These are phyloP conservation scores for Amaranthus hypochondriacus DNA, from an alignment of 148 eudicot genomes.

Conservation along the genomic window DNA sequence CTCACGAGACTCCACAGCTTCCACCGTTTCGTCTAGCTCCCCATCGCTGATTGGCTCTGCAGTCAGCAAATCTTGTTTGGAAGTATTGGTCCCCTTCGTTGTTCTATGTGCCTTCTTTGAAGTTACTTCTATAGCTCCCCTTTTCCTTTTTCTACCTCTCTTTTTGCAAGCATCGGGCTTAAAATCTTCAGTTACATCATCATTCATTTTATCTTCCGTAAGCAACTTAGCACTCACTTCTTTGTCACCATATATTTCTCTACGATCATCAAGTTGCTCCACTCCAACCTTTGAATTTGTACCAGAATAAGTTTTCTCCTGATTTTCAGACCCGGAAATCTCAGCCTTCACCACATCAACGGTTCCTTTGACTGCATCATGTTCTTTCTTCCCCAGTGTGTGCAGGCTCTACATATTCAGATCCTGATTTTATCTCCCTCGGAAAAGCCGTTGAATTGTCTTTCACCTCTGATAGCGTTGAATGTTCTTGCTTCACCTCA, in stretches of 20 bases:
- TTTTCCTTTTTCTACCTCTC: conserved; percentile 28
- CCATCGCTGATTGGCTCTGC: conserved; percentile 13
- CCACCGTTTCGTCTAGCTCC: conserved; percentile 11
- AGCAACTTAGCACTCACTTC: background rate
- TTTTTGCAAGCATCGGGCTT: conserved; percentile 12
- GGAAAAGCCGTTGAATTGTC: background rate
- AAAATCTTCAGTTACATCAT: conserved; percentile 17
- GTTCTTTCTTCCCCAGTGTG: conserved; percentile 21
- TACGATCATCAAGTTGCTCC: conserved; percentile 15
- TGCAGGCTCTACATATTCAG: background rate
- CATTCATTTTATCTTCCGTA: conserved; percentile 7
- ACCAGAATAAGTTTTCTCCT: conserved; percentile 2
- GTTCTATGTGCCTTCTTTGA: conserved; percentile 7
- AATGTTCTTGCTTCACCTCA: background rate
- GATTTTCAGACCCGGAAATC: background rate
- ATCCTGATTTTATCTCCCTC: conserved; percentile 8
- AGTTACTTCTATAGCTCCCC: background rate
- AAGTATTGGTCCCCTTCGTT: conserved; percentile 4
- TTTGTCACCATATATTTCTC: conserved; percentile 9
- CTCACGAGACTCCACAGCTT: conserved; percentile 10
- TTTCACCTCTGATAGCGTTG: conserved; percentile 10
- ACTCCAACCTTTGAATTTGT: conserved; percentile 15
- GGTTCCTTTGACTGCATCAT: background rate
- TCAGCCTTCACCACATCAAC: conserved; percentile 2
- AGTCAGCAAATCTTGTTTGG: conserved; percentile 4